phyloP scores from a whole-genome alignment of 78 protist genomes.

The Dictyostelium discoideum region DNA sequence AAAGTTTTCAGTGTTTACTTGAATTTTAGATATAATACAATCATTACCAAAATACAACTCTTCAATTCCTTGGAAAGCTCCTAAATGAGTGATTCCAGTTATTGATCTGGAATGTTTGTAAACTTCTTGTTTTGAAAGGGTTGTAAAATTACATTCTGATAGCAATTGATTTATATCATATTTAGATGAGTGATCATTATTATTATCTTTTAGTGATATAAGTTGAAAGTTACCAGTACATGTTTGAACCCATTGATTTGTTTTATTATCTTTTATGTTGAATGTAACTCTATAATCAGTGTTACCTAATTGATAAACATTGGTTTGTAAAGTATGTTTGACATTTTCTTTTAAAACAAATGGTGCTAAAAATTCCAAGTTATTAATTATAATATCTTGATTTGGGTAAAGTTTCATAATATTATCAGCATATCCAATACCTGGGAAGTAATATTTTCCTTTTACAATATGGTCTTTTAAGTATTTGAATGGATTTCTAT shows the following conservation, averaged over 20 bases:
- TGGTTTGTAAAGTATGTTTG: not conserved
- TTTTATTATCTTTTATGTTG: not conserved
- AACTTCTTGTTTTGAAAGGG: too few relatives aligned
- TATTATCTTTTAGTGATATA: not conserved
- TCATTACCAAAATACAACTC: not conserved
- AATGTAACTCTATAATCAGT: constrained; percentile 16
- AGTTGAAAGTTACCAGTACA: not conserved
- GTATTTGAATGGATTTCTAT: constrained; percentile 10
- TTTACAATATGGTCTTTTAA: constrained; percentile 51
- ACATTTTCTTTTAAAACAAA: constrained; percentile 33
- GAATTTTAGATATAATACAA: not conserved
- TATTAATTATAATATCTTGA: not conserved
- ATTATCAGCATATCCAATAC: constrained; percentile 45
- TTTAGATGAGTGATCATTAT: not conserved
- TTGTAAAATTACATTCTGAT: not conserved
- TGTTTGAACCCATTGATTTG: not conserved
- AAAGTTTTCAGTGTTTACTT: not conserved
- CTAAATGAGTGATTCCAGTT: not conserved
- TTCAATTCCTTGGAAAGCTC: not conserved
- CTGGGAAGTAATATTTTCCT: constrained; percentile 40
- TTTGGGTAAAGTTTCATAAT: not conserved
- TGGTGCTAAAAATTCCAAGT: constrained; percentile 42
- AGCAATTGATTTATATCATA: not conserved
- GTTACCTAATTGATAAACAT: not conserved
- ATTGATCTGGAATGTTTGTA: too few relatives aligned